Base-by-base conservation (phyloP, 108 stramenopile species). In the Mayamaea pseudoterrestris region DNA sequence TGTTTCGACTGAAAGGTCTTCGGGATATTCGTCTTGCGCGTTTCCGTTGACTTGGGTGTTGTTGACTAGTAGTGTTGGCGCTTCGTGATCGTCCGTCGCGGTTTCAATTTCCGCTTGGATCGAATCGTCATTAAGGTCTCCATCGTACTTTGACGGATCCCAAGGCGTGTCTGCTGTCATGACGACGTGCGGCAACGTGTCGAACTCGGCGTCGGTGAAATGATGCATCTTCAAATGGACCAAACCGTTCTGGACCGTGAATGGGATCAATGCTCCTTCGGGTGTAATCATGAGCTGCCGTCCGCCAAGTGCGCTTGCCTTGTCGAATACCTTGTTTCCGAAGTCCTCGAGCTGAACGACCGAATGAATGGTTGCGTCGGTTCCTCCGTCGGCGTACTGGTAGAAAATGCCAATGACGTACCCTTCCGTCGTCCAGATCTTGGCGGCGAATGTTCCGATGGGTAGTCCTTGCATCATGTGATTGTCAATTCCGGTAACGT, bases 111-210 rank as follows among this genome's bases (percentile, higher is more conserved):
- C n/a, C n/a, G n/a, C n/a, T n/a, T n/a, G n/a, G n/a, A n/a, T n/a
- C n/a, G n/a, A n/a, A 39, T 39, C 8, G 5, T 39, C 37, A 13
- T 60, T 50, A 30, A 31, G 13, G n/a, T 8, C 36, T 17, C 44
- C n/a, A 35, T 57, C 62, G 11, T 32, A 13, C 17, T 35, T 34
- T 6, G 41, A 30, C 12, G 66, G 66, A 27, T 62, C 45, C 68
- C 68, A 69, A 13, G 35, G 50, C 6, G 14, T 28, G 30, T 61
- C 58, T 13, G 41, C 29, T 0, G 68, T 69, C 29, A 63, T 22
- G 13, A 51, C 18, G 17, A 68, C 56, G 52, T 68, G 66, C 4
- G 66, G 66, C 2, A 68, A 5, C 5, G 42, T 42, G 0, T 49
- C 36, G 29, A 17, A 61, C 28, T 68, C 66, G 0, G 27, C 23